Conservation (phyloP, 1,139 yeast species). For the Yamadazyma blattariae region DNA sequence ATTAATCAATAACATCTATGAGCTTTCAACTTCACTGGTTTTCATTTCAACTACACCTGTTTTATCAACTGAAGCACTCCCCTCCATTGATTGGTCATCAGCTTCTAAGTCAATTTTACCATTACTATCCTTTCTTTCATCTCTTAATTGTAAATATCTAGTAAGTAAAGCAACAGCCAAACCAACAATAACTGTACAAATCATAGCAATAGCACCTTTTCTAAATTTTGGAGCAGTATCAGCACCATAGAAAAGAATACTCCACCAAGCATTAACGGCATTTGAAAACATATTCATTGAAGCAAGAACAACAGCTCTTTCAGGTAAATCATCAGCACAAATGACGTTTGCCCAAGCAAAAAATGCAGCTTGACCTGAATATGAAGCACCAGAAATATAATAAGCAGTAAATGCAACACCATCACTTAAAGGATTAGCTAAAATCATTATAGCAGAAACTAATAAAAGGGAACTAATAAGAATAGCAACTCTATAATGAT, state of each 20-base stretch:
- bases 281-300: slow-evolving; percentile 65
- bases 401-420: slow-evolving; percentile 50
- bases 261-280: slow-evolving; percentile 66
- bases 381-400: slow-evolving; percentile 50
- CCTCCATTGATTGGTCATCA: slow-evolving; percentile 10
- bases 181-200: slow-evolving; percentile 44
- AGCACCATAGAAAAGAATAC: slow-evolving; percentile 49
- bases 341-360: slow-evolving; percentile 62
- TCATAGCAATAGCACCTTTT: slow-evolving; percentile 55
- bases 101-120: slow-evolving; percentile 6
- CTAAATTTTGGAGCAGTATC: slow-evolving; percentile 48
- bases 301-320: slow-evolving; percentile 55
- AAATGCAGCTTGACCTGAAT: slow-evolving; percentile 57
- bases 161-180: slow-evolving; percentile 19
- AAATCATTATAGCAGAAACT: slow-evolving; percentile 39
- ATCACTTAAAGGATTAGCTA: slow-evolving; percentile 28
- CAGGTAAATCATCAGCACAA: slow-evolving; percentile 52
- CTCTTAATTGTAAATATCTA: slow-evolving; percentile 34
- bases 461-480: slow-evolving; percentile 38
- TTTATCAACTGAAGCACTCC: neutral
- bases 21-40: slow-evolving; percentile 1
- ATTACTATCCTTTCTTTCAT: slow-evolving; percentile 19
- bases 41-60: neutral
- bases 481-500: slow-evolving; percentile 50
- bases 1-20: too few species aligned